A percentile compares a stretch with the other conserved stretches of the same genome.
phyloP scores from a whole-genome alignment of 1,139 yeast genomes.

The Taiozyma onychis region DNA sequence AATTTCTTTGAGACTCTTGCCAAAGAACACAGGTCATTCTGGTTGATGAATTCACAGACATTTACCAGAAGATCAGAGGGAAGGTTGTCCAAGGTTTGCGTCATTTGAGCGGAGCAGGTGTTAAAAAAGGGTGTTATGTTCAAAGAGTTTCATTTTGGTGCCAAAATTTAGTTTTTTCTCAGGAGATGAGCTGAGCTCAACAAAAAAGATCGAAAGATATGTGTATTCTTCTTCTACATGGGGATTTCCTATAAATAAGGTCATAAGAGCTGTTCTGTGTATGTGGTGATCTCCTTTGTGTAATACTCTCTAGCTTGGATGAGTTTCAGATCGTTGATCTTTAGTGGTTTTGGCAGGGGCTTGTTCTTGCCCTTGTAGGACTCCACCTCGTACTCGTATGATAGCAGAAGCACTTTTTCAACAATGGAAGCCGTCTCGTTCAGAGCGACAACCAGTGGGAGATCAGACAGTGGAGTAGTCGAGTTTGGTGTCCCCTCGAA shows the following conservation, averaged over 20 bases:
- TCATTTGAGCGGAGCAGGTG: background rate
- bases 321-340: constrained; percentile 29
- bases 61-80: background rate
- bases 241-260: constrained; percentile 8
- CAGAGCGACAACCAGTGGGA: constrained; percentile 22
- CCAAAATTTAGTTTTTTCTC: background rate
- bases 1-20: background rate
- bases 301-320: constrained; percentile 28
- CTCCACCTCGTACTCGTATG: constrained; percentile 22
- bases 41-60: constrained; percentile 3
- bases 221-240: background rate
- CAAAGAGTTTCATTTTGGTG: background rate
- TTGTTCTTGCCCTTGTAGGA: constrained; percentile 11
- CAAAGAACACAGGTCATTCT: constrained; percentile 5
- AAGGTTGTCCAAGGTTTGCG: background rate
- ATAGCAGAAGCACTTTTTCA: constrained; percentile 27
- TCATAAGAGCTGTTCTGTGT: background rate
- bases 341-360: constrained; percentile 9
- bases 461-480: constrained; percentile 7
- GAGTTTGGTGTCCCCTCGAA: constrained; percentile 3
- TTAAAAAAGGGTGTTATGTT: background rate
- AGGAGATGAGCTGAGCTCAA: background rate
- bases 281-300: constrained; percentile 8
- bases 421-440: constrained; percentile 28
- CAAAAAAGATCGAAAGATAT: background rate